These are phyloP conservation scores for Amyloporia xantha DNA, from an alignment of 768 basidiomycete species.

Conservation along the genomic window DNA sequence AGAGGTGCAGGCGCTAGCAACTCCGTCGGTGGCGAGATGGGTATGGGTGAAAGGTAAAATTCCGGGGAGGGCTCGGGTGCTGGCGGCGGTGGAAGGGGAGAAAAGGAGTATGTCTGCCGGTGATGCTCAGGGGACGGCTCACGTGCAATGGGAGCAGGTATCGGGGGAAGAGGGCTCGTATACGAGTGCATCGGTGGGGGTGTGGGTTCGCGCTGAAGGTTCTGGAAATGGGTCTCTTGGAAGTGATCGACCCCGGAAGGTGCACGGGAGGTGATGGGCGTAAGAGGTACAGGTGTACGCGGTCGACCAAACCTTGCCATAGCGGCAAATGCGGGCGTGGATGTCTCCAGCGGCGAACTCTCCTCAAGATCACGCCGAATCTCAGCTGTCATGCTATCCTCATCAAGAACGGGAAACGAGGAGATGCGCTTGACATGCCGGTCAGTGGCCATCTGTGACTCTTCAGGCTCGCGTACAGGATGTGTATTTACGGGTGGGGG, in stretches of 20 bases:
- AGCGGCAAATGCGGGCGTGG: not conserved
- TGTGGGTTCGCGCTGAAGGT: not conserved
- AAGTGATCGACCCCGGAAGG: not conserved
- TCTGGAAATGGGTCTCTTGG: not conserved
- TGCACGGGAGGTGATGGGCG: not conserved
- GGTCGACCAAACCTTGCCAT: constrained; percentile 5
- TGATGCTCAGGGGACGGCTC: constrained; percentile 2
- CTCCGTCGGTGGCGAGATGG: constrained; percentile 7
- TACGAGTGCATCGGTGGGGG: not conserved
- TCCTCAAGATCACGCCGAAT: not conserved
- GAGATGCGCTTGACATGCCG: constrained; percentile 1
- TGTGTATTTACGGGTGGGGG: not conserved
- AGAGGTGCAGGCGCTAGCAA: constrained; percentile 14
- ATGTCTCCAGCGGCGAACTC: no score
- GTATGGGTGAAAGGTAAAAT: constrained; percentile 6
- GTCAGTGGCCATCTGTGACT: not conserved
- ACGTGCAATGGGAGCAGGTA: not conserved
- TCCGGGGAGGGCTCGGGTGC: constrained; percentile 4
- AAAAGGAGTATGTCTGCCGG: not conserved
- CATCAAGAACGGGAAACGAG: not conserved
- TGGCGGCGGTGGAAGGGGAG: constrained; percentile 6
- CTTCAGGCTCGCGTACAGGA: not conserved
- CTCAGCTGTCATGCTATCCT: not conserved
- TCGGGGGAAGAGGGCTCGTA: not conserved
- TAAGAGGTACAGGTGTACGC: not conserved